phyloP scores from a whole-genome alignment of 176 grass and related monocot species.

The Pharus latifolius region DNA sequence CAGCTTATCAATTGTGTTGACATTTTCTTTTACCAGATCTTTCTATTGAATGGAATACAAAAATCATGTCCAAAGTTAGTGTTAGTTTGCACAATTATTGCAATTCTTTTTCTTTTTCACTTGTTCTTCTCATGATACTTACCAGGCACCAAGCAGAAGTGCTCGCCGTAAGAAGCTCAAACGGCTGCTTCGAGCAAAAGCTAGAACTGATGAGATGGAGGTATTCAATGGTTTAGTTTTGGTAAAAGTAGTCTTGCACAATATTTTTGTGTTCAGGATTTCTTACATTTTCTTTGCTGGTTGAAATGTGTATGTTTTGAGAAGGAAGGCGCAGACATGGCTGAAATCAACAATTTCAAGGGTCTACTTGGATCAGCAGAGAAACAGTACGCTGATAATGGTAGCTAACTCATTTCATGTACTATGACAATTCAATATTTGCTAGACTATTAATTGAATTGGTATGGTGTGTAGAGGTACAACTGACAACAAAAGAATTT shows the following conservation, averaged over 20 bases:
- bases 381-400: background rate
- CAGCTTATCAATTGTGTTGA: too few species aligned
- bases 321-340: background rate
- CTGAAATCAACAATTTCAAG: constrained; percentile 2
- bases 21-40: background rate
- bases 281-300: background rate
- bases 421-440: background rate
- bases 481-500: background rate
- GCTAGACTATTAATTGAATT: background rate
- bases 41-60: background rate
- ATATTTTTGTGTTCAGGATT: background rate
- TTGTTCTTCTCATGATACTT: background rate
- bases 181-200: background rate
- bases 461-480: background rate
- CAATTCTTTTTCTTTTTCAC: background rate
- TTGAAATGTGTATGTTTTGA: background rate
- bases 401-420: background rate
- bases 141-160: background rate
- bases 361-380: background rate
- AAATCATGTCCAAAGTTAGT: background rate
- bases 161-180: background rate
- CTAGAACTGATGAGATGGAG: background rate
- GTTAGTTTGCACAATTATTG: background rate
- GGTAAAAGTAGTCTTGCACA: background rate
- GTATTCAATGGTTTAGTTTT: background rate